These are phyloP conservation scores for Penicillium crustosum DNA, from an alignment of 2,329 filamentous ascomycete genomes.

Conservation along the genomic window DNA sequence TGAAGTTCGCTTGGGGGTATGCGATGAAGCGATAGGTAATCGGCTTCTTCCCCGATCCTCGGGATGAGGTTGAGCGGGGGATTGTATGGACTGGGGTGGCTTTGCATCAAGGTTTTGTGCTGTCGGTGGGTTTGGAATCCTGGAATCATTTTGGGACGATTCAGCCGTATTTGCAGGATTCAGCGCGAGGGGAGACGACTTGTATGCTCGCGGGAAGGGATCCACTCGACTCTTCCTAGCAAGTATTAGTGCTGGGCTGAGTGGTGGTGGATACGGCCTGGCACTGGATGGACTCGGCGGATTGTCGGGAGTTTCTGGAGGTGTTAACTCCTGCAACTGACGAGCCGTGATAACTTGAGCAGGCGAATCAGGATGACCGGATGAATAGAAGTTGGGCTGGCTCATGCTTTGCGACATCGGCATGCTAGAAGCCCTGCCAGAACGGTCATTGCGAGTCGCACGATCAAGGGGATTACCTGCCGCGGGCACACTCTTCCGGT, in stretches of 20 bases:
- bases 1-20: neutral
- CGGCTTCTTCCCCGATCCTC: constrained; percentile 12
- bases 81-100: constrained; percentile 4
- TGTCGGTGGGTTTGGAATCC: neutral
- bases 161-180: constrained; percentile 22
- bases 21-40: neutral
- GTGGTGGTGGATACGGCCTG: neutral
- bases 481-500: constrained; percentile 13
- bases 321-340: constrained; percentile 8
- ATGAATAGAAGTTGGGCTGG: neutral
- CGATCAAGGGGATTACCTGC: neutral
- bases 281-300: neutral
- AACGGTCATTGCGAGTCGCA: neutral
- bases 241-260: neutral
- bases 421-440: neutral
- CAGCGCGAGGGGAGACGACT: constrained; percentile 35
- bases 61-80: neutral
- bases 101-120: neutral
- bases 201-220: constrained; percentile 23
- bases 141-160: constrained; percentile 3
- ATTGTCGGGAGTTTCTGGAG: neutral
- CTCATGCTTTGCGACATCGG: constrained; percentile 1
- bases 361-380: neutral
- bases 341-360: constrained; percentile 3
- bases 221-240: constrained; percentile 11